phyloP scores from a whole-genome alignment of 306 rosid genomes.

The Dalbergia oliveri region DNA sequence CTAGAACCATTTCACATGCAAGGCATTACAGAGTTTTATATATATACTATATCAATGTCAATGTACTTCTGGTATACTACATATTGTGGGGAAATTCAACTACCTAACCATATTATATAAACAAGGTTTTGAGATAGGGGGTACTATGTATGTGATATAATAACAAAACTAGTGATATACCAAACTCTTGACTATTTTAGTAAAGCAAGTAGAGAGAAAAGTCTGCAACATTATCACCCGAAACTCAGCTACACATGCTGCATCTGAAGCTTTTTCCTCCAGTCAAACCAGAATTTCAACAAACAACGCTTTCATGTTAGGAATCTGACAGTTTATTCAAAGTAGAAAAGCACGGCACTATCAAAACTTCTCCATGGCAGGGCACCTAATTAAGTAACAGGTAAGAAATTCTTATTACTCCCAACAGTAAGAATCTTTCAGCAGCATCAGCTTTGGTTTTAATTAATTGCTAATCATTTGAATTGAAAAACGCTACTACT shows the following conservation, averaged over 20 bases:
- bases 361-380: constrained; percentile 44
- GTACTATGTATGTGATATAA: background rate
- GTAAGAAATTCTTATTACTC: constrained; percentile 43
- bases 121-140: background rate
- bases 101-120: constrained; percentile 23
- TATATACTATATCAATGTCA: background rate
- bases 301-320: constrained; percentile 43
- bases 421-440: constrained; percentile 38
- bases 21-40: background rate
- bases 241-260: constrained; percentile 40
- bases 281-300: constrained; percentile 57
- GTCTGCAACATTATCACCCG: constrained; percentile 22
- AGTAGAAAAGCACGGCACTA: constrained; percentile 38
- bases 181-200: constrained; percentile 48
- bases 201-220: constrained; percentile 32
- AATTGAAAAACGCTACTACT: constrained; percentile 30
- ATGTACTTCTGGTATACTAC: background rate
- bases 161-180: constrained; percentile 23
- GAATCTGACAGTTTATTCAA: constrained; percentile 44
- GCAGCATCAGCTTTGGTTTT: constrained; percentile 24
- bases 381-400: constrained; percentile 47
- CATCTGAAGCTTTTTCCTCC: constrained; percentile 34
- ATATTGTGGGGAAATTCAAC: constrained; percentile 2
- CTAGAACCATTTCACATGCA: background rate
- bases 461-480: constrained; percentile 29